Evolutionary conservation across 108 stramenopile genomes (phyloP).

Genomic region (Conticribra weissflogii): DNA sequence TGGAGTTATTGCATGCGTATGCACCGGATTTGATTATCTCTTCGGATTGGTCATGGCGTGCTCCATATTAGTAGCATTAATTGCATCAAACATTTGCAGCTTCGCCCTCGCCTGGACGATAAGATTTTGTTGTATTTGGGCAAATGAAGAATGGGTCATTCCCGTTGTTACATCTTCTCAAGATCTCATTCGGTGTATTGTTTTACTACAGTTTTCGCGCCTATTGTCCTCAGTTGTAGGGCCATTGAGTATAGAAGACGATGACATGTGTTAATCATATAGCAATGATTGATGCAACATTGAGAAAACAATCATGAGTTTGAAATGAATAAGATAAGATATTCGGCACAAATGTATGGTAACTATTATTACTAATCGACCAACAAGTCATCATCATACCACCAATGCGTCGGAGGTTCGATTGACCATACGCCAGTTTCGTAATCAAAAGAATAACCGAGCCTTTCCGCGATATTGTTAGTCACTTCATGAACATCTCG

Average conservation of each 20-base stretch:
- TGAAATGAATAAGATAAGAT: no score
- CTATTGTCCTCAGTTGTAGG: not conserved
- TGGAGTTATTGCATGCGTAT: conserved; percentile 6
- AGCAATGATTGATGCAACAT: not conserved
- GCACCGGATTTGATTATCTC: not conserved
- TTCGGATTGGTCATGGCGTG: conserved; percentile 6
- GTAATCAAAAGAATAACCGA: conserved; percentile 16
- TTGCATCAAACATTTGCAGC: not conserved
- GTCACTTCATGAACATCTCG: conserved; percentile 3
- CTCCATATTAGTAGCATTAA: not conserved
- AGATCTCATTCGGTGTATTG: conserved; percentile 9
- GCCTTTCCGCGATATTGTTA: not conserved
- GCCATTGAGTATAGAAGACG: not conserved
- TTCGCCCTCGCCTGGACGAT: not conserved
- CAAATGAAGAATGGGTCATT: not conserved
- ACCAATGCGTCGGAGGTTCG: not conserved
- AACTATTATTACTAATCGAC: not conserved
- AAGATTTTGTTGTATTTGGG: no score
- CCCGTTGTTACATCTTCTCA: not conserved
- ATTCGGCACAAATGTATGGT: no score
- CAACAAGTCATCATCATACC: not conserved
- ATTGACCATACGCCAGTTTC: conserved; percentile 4
- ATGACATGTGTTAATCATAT: conserved; percentile 6
- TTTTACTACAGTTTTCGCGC: not conserved
- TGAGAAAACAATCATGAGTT: not conserved